phyloP scores from a whole-genome alignment of 352 stramenopile species.

The Phytophthora nicotianae region DNA sequence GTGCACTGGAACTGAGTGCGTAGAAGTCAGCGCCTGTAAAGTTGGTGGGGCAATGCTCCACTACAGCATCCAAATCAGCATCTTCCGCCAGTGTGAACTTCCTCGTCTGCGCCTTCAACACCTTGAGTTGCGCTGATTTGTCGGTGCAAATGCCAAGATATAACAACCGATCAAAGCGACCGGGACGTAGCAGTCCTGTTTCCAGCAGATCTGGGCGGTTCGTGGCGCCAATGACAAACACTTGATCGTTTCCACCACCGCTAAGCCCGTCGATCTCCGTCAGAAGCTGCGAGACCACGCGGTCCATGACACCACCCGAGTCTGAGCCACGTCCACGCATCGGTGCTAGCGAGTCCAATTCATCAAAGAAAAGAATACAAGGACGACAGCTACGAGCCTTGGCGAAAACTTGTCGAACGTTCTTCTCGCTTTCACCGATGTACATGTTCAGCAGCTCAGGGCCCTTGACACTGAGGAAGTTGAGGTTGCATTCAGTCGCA shows the following conservation, averaged over 20 bases:
- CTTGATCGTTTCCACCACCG: slow-evolving; percentile 70
- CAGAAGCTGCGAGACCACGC: slow-evolving; percentile 96
- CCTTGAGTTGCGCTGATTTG: slow-evolving; percentile 72
- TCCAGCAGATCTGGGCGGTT: slow-evolving; percentile 98
- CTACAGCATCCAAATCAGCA: slow-evolving; percentile 64
- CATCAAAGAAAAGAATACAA: slow-evolving; percentile 95
- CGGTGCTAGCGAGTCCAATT: slow-evolving; percentile 90
- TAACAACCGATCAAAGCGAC: slow-evolving; percentile 86
- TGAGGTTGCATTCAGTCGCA: slow-evolving; percentile 95
- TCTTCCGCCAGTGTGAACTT: slow-evolving; percentile 73
- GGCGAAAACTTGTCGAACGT: slow-evolving; percentile 94
- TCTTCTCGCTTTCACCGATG: slow-evolving; percentile 97
- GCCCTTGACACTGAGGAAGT: slow-evolving; percentile 97
- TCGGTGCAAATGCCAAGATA: slow-evolving; percentile 87
- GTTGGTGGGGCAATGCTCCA: slow-evolving; percentile 66
- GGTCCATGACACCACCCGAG: slow-evolving; percentile 94
- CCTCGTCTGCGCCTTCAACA: slow-evolving; percentile 83
- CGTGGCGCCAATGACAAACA: slow-evolving; percentile 97
- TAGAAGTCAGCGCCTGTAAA: slow-evolving; percentile 90
- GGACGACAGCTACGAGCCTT: slow-evolving; percentile 81
- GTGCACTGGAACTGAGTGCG: slow-evolving; percentile 77
- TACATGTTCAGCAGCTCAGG: slow-evolving; percentile 98
- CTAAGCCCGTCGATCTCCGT: slow-evolving; percentile 94
- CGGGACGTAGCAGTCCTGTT: slow-evolving; percentile 92
- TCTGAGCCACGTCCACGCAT: slow-evolving; percentile 90